Evolutionary conservation across 2,329 filamentous ascomycete genomes (phyloP), one percentile per base, ranked within the genome.

Genomic region (Botrytis galanthina): DNA sequence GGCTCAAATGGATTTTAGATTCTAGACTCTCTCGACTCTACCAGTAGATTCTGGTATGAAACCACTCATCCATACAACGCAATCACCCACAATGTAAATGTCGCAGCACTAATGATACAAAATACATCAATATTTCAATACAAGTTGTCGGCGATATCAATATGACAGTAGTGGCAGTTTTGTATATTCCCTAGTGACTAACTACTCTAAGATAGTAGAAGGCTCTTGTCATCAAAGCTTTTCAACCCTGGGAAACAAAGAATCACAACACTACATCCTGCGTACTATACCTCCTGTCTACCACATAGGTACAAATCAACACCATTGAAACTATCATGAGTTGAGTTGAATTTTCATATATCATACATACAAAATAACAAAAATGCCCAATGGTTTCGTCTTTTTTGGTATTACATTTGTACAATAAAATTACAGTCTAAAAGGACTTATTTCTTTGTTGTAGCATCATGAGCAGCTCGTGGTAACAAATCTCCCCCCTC

Each of bases 401-500:
- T 73, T 72, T 72, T 76, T 57, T 57, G 51, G n/a, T 57, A 72
- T 74, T 78, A 79, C 72, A 77, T 76, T 70, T 77, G 72, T 79
- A 78, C 77, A 79, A 66, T 44, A 73, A 60, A 46, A 73, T 61
- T 72, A 67, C 37, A 72, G 46, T 57, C 48, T 72, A 14, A 74
- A 42, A 44, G 35, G 66, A 44, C 66, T 68, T 76, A 77, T 71
- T 78, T 60, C 37, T 59, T 76, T 54, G 73, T 72, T 9, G 75
- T 76, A 72, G 81, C 80, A 77, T 88, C 86, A 76, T 86, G 84
- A 75, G 81, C 83, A 54, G 85, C 84, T 80, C 86, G 87, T 32
- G 86, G 86, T 14, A 88, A 80, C 26, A 85, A 75, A 16, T 80
- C 77, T 12, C 85, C 84, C 59, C 80, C 82, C 80, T 87, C 86